Base-by-base conservation (phyloP, 768 basidiomycete genomes). In the Rhodotorula babjevae region DNA sequence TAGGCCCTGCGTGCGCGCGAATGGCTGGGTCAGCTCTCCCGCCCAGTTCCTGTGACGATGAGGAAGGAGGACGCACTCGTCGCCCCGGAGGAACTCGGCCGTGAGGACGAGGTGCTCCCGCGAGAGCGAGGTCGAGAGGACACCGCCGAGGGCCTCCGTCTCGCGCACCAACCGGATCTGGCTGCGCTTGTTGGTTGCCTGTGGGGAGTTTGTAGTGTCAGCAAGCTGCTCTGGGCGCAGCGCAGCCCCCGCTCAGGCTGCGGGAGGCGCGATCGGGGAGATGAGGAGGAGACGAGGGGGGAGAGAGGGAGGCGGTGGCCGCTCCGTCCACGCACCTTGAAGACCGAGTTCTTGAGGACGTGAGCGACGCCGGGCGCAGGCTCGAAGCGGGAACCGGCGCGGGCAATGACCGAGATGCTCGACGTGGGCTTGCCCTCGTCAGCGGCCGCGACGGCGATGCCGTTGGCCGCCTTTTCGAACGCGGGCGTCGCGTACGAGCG, bases 341-440 rank as follows among this genome's bases (percentile, higher is more conserved):
- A 98, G 71, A 93, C 90, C 86, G 93, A 97, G 87, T 93, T 94
- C 86, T 96, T 96, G 82, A 97, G 86, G 72, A 87, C 89, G 84
- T 95, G 91, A 5, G 95, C 93, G 69, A 93, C 87, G 78, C 95
- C 95, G 56, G 92, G 87, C 80, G 89, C 89, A 74, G 87, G 82
- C 84, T 99, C 90, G 81, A 87, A 93, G 79, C 96, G 85, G 79
- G 88, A 88, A 66, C 95, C 95, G 67, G 92, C 95, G 82, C 93
- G 95, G 82, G 96, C 87, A 74, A 95, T 86, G 78, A 97, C 84
- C 62, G 93, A 92, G 80, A 99, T 87, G 66, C 90, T 86, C 42
- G 91, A 85, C 11, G 92, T 94, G 57, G 92, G 88, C 79, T 90
- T 88, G 79, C 87, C 89, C 77, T 87, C 84, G 84, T 96, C 92